Base-by-base conservation (phyloP, 2,329 filamentous ascomycete genomes). In the Penicillium sp. region DNA sequence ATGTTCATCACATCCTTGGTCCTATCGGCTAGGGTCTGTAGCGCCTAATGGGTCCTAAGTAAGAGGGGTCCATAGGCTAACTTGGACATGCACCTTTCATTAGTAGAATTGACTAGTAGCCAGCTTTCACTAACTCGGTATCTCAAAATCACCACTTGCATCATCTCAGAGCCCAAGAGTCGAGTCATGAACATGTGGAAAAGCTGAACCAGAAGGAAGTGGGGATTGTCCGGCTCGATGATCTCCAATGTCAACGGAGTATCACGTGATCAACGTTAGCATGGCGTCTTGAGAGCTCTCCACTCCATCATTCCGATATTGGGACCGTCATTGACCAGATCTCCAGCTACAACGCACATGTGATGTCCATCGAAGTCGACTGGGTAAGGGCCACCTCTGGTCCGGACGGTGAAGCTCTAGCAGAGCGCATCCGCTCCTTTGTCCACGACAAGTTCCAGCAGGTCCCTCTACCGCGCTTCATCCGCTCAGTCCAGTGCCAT, bases 291-390 rank as follows among this genome's bases (percentile, higher is more conserved):
- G 19, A 52, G 19, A 42, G 35, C 51, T 53, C 35, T 37, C 45
- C 16, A 4, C 26, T 30, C 6, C 45, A 30, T 30, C 45, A 30
- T 30, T 48, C 6, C 16, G 45, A 48, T 11, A 30, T 30, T 30
- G 16, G 45, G 16, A 46, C 38, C 22, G 46, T 11, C 16, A 14
- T 16, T 52, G 46, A 37, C 8, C 35, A 37, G 6, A 4, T 37
- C 35, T 51, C 57, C 30, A 38, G 25, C 57, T 54, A 38, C 56
- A 13, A 58, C 56, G 65, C 69, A 67, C 62, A 74, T 75, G 77
- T 78, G 63, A 99, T 99, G 95, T 98, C 95, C 69, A 94, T 99
- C 81, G 93, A 98, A 74, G 89, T 99, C 76, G 93, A 96, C 79
- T 99, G 95, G 95, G 89, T 95, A 73, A 90, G 90, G 64, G 86